These are phyloP conservation scores for Trifolium repens DNA, from an alignment of 306 rosid species.

Conservation along the genomic window DNA sequence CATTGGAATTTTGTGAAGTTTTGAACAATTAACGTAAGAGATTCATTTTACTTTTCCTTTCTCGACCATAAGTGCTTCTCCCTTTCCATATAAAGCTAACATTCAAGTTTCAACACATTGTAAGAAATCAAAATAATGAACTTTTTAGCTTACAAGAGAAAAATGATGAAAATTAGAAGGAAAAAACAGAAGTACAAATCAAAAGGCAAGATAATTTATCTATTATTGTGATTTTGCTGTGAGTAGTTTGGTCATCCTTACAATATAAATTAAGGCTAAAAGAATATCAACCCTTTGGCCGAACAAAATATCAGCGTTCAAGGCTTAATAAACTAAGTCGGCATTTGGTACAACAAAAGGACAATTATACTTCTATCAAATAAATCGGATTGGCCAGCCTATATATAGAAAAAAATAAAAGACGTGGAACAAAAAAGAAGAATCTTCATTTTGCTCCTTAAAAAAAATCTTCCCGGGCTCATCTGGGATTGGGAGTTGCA, in stretches of 20 bases:
- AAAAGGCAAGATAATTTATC: neutral
- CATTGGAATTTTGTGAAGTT: no score
- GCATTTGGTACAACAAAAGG: neutral
- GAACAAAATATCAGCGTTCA: conserved; percentile 21
- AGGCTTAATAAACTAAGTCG: neutral
- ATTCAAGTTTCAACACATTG: no score
- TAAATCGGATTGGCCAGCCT: conserved; percentile 35
- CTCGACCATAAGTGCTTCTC: no score
- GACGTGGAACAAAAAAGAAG: conserved; percentile 29
- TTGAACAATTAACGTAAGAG: no score
- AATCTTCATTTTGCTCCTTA: conserved; percentile 31
- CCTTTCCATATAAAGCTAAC: no score
- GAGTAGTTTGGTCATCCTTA: neutral
- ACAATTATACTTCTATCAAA: conserved; percentile 8
- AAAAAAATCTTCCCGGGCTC: conserved; percentile 27
- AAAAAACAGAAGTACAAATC: neutral
- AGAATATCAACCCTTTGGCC: conserved; percentile 15
- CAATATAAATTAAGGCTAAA: conserved; percentile 13
- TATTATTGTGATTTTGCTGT: neutral
- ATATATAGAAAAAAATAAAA: conserved; percentile 8
- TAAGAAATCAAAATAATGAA: no score
- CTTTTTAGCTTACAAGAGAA: neutral
- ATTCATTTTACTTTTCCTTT: no score
- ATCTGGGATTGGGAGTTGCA: conserved; percentile 13
- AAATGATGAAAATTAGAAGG: neutral